Conservation (phyloP, 2,329 filamentous ascomycete genomes). For the Basipetospora chlamydospora region DNA sequence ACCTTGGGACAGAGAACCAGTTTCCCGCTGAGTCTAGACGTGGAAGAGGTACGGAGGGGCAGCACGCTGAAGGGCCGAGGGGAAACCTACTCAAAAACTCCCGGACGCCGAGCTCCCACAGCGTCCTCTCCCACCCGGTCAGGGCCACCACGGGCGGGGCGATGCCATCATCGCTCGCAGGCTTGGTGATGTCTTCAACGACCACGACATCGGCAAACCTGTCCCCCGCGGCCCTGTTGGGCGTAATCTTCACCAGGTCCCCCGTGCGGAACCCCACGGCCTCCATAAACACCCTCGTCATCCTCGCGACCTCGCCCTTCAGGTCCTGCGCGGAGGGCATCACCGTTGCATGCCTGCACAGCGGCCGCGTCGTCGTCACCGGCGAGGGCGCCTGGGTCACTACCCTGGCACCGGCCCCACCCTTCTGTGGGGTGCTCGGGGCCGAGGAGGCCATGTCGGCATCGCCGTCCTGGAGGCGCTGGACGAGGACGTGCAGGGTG, state of each 20-base stretch:
- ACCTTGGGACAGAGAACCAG: too few relatives aligned
- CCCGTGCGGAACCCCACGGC: conserved; percentile 58
- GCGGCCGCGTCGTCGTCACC: background rate
- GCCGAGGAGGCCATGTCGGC: too few relatives aligned
- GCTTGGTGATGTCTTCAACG: conserved; percentile 41
- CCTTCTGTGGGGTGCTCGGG: too few relatives aligned
- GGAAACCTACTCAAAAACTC: conserved; percentile 17
- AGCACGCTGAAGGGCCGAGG: background rate
- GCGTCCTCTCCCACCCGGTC: conserved; percentile 17
- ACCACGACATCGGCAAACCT: conserved; percentile 36
- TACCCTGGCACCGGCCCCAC: background rate
- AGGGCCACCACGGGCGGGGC: background rate
- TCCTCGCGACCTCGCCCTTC: conserved; percentile 39
- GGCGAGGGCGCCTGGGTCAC: background rate
- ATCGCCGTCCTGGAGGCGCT: conserved; percentile 2
- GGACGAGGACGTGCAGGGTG: conserved; percentile 1
- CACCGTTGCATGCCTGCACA: conserved; percentile 2
- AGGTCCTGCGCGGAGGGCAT: conserved; percentile 3
- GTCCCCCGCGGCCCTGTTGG: conserved; percentile 23
- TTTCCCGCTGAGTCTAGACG: too few relatives aligned
- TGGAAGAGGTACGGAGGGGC: too few relatives aligned
- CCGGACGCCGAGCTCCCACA: conserved; percentile 22
- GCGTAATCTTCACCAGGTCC: conserved; percentile 44
- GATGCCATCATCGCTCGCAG: background rate
- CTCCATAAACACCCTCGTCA: conserved; percentile 60